Conservation (phyloP, 352 stramenopile genomes). For the Achlya hypogyna region DNA sequence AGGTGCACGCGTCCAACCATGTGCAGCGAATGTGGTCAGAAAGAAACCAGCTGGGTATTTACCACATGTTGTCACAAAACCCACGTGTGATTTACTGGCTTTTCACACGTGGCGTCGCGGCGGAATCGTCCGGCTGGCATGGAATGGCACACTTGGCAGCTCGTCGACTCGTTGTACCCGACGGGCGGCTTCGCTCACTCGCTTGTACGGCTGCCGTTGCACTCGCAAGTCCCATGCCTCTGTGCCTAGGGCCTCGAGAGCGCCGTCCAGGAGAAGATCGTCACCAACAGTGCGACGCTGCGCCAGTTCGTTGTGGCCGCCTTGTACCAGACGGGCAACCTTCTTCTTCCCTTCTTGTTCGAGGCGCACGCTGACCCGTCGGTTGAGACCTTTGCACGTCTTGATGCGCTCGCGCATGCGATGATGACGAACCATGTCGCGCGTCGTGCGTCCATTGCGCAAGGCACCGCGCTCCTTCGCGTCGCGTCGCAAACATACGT, state of each 20-base stretch:
- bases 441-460: slow-evolving; percentile 60
- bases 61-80: too few species aligned
- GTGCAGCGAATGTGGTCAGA: too few species aligned
- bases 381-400: slow-evolving; percentile 34
- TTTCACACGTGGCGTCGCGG: too few species aligned
- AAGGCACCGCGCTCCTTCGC: slow-evolving; percentile 56
- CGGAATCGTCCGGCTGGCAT: too few species aligned
- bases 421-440: slow-evolving; percentile 75
- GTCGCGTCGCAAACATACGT: slow-evolving; percentile 43
- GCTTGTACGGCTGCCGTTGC: slow-evolving; percentile 19
- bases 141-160: slow-evolving; percentile 43
- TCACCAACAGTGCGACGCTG: slow-evolving; percentile 32
- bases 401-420: slow-evolving; percentile 44
- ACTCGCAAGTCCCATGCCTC: not conserved
- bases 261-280: slow-evolving; percentile 58
- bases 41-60: too few species aligned
- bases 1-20: too few species aligned
- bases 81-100: too few species aligned
- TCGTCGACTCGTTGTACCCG: slow-evolving; percentile 75
- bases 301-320: slow-evolving; percentile 46
- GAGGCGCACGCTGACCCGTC: slow-evolving; percentile 26
- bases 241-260: slow-evolving; percentile 49
- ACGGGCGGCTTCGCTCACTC: slow-evolving; percentile 80
- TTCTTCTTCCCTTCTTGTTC: slow-evolving; percentile 61
- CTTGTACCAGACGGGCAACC: slow-evolving; percentile 65